These are phyloP conservation scores for Collybia nuda DNA, from an alignment of 768 basidiomycete species.

Conservation along the genomic window DNA sequence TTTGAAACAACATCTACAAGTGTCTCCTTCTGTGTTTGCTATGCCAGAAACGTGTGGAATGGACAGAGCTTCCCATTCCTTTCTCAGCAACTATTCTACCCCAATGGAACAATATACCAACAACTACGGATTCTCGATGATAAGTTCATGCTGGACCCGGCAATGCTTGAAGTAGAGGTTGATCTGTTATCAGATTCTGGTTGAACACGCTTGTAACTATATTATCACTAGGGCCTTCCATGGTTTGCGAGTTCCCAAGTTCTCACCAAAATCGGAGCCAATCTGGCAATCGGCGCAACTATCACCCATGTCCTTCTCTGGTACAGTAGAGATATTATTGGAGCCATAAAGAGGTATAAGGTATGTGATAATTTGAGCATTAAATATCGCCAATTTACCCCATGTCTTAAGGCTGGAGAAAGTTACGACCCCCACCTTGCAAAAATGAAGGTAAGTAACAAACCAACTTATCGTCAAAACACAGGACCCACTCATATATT, in stretches of 20 bases:
- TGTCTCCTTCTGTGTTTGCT: constrained; percentile 1
- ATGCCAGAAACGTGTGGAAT: constrained; percentile 6
- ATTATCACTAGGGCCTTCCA: constrained; percentile 31
- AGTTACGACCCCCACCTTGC: neutral
- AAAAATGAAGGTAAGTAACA: neutral
- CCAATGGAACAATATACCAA: constrained; percentile 48
- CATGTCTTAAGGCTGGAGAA: neutral
- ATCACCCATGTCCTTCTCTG: constrained; percentile 52
- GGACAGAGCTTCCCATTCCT: constrained; percentile 7
- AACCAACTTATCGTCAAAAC: too few relatives aligned
- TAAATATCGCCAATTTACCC: too few relatives aligned
- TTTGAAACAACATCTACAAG: neutral
- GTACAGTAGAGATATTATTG: constrained; percentile 49
- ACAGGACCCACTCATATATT: too few relatives aligned
- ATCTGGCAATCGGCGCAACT: constrained; percentile 44
- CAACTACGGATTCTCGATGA: constrained; percentile 53
- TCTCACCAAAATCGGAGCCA: constrained; percentile 35
- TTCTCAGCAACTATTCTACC: constrained; percentile 37
- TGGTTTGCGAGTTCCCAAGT: constrained; percentile 48
- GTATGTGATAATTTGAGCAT: constrained; percentile 18
- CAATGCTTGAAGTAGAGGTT: constrained; percentile 45
- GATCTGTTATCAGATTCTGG: neutral
- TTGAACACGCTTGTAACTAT: constrained; percentile 9
- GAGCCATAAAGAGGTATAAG: constrained; percentile 41
- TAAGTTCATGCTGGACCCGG: constrained; percentile 46